Evolutionary conservation across 116 monocot genomes (phyloP), one percentile per base, ranked within the genome.

Genomic region (Dioscorea cayenensis): DNA sequence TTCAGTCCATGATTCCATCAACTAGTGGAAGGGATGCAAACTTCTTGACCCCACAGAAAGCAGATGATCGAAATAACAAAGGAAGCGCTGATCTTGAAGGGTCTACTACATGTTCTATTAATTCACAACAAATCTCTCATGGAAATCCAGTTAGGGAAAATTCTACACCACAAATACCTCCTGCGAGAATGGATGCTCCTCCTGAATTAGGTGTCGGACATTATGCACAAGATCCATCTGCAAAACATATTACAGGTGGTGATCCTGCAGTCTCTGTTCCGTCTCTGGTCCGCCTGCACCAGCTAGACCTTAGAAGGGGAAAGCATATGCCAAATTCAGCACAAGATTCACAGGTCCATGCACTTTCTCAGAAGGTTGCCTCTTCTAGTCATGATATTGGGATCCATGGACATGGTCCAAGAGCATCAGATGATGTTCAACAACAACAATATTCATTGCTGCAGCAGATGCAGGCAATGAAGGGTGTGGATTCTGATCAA

Each of bases 1-100:
- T 63, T 25, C 63, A 63, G 25, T 63, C 63, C 27, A 63, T 63
- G 63, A 63, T 63, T 3, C 63, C 20, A 21, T 63, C 63, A 21
- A 23, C 27, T 43, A 27, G 27, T 23, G 25, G 63, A 0, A 63
- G 63, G 63, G 63, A 63, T 63, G 9, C 27, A 27, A 63, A 23
- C 27, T 63, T 23, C 13, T 59, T 11, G 59, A 21, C 59, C 59
- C 59, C 43, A 21, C 59, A 59, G 59, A 59, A 59, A 21, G 59
- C 14, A 17, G 4, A 59, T 59, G 43, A 43, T 59, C 59, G 17
- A 21, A 59, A 16, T 21, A 59, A 17, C 16, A 59, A 59, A 59
- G 59, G 59, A 59, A 59, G 59, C 5, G 16, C 59, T 59, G 16
- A 59, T 17, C 59, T 16, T 3, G 59, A 59, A 43, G 43, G 59